Percentiles rank a stretch among this genome's conserved stretches.
These are phyloP conservation scores for Phytophthora boehmeriae DNA, from an alignment of 352 stramenopile species.

Conservation along the genomic window DNA sequence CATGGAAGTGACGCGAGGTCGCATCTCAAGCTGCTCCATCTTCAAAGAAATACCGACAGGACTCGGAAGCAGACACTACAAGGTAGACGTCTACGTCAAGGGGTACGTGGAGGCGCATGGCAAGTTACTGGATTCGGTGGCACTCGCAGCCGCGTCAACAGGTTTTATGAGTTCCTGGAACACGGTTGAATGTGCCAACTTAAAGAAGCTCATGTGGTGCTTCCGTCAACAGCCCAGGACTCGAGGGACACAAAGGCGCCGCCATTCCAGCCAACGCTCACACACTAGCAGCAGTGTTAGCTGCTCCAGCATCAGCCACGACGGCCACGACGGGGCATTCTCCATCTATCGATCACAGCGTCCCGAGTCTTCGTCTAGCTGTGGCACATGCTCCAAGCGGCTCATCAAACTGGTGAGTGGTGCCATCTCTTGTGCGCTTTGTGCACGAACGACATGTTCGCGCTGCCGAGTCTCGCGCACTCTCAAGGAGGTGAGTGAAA, in stretches of 20 bases:
- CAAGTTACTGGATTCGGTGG: slow-evolving; percentile 44
- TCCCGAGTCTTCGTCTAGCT: slow-evolving; percentile 9
- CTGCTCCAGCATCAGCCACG: slow-evolving; percentile 20
- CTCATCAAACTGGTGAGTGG: slow-evolving; percentile 18
- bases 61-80: slow-evolving; percentile 22
- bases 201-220: slow-evolving; percentile 57
- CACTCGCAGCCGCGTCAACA: slow-evolving; percentile 43
- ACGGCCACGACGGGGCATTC: neutral
- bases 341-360: neutral
- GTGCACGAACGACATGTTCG: slow-evolving; percentile 25
- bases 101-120: slow-evolving; percentile 50
- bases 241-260: slow-evolving; percentile 1
- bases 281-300: slow-evolving; percentile 22
- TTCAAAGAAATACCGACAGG: slow-evolving; percentile 21
- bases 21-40: slow-evolving; percentile 46
- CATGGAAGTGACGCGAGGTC: slow-evolving; percentile 36
- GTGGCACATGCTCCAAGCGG: slow-evolving; percentile 32
- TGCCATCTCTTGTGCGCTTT: slow-evolving; percentile 22
- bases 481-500: slow-evolving; percentile 32
- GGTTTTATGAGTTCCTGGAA: slow-evolving; percentile 58
- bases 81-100: slow-evolving; percentile 47
- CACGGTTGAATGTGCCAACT: slow-evolving; percentile 41
- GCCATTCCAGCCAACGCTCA: slow-evolving; percentile 19
- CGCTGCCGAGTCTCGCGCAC: slow-evolving; percentile 33
- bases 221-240: slow-evolving; percentile 22